Base-by-base conservation (phyloP, 2,329 filamentous ascomycete species). In the Aspergillus chevalieri region DNA sequence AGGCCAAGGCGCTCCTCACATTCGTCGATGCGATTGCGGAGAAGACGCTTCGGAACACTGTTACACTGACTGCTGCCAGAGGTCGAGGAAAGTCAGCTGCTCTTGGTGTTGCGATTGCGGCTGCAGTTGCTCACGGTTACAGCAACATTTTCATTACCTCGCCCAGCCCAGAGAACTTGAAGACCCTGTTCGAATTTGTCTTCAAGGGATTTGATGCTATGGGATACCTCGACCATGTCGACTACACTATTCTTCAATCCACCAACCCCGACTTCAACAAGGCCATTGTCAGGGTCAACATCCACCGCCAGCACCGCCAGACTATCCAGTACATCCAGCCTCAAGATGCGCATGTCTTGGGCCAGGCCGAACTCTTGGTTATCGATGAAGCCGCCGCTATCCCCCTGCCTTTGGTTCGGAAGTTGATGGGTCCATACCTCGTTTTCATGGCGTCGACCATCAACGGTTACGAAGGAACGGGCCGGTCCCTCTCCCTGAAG, bases 361-460 rank as follows among this genome's bases (percentile, higher is more conserved):
- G 93, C 22, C 93, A 98, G 69, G 93, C 93, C 3, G 93, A 98
- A 69, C 74, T 98, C 36, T 76, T 98, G 9, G 92, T 98, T 7
- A 97, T 98, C 55, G 93, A 98, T 70, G 93, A 98, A 71, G 93
- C 93, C 14, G 93, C 93, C 10, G 94, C 94, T 1, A 98, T 98
- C 54, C 93, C 94, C 10, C 73, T 98, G 9, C 93, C 93, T 0
- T 75, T 97, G 2, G 93, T 98, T 6, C 81, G 86, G 59, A 96
- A 96, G 72, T 78, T 98, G 38, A 91, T 98, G 82, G 93, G 93
- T 0, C 92, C 92, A 12, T 98, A 98, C 69, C 77, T 98, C 34
- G 90, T 97, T 7, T 98, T 98, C 72, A 97, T 98, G 93, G 90
- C 94, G 1, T 98, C 93, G 0, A 98, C 93, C 1, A 96, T 98